phyloP scores from a whole-genome alignment of 495 filamentous ascomycete genomes.

The Neurospora sp. region DNA sequence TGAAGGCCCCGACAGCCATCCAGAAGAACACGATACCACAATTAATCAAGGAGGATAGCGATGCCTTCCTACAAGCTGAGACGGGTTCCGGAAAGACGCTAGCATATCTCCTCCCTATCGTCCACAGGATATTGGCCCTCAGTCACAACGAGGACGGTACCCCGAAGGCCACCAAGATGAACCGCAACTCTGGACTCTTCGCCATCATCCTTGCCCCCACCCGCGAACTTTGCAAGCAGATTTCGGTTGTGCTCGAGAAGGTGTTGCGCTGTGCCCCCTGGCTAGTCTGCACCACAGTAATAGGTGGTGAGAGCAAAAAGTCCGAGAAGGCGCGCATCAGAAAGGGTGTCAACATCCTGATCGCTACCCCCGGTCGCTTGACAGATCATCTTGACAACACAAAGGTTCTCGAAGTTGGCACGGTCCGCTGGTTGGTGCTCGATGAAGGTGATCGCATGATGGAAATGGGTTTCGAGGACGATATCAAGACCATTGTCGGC shows the following conservation, averaged over 20 bases:
- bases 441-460: constrained; percentile 95
- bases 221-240: constrained; percentile 87
- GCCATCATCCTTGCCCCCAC: constrained; percentile 88
- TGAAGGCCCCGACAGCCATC: constrained; percentile 89
- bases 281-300: constrained; percentile 86
- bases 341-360: constrained; percentile 89
- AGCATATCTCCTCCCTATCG: constrained; percentile 83
- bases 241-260: constrained; percentile 70
- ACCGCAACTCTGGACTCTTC: constrained; percentile 80
- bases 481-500: constrained; percentile 65
- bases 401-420: constrained; percentile 74
- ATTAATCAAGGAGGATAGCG: constrained; percentile 68
- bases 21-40: constrained; percentile 73
- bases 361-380: constrained; percentile 86
- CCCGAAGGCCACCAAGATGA: constrained; percentile 39
- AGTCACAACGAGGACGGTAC: constrained; percentile 44
- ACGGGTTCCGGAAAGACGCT: constrained; percentile 96
- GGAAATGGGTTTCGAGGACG: constrained; percentile 94
- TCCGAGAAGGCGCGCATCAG: constrained; percentile 87
- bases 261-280: constrained; percentile 73
- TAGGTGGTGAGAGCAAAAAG: constrained; percentile 95
- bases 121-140: constrained; percentile 74
- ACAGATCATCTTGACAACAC: constrained; percentile 89
- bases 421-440: constrained; percentile 83
- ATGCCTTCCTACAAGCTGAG: constrained; percentile 95